phyloP scores from a whole-genome alignment of 2,329 filamentous ascomycete genomes.

The Paecilomyces dactylethromorphus region DNA sequence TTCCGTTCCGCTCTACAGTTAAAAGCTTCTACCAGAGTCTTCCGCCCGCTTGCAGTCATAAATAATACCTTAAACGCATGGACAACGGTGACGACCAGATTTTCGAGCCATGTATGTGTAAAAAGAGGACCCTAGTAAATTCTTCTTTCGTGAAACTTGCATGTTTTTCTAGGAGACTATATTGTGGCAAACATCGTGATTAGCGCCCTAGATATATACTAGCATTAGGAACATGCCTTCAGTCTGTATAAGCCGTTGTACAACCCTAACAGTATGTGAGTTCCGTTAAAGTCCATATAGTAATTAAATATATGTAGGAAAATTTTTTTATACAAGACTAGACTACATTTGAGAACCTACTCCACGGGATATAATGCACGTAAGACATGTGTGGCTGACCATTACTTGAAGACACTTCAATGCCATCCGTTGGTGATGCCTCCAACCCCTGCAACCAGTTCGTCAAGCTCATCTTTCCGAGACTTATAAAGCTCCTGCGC shows the following conservation, averaged over 20 bases:
- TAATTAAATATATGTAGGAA: background rate
- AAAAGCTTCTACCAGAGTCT: background rate
- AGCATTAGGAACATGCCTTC: background rate
- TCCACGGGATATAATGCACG: background rate
- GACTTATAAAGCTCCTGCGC: slow-evolving; percentile 79
- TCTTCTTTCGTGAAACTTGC: background rate
- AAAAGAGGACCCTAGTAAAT: background rate
- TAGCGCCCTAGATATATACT: too few species aligned
- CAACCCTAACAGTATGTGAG: background rate
- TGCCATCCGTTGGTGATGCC: slow-evolving; percentile 33
- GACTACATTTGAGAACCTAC: background rate
- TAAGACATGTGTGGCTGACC: background rate
- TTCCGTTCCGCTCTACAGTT: background rate
- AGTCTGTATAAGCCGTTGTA: background rate
- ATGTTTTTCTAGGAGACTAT: too few species aligned
- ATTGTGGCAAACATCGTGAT: too few species aligned
- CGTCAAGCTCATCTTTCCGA: slow-evolving; percentile 70
- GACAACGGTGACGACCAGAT: background rate
- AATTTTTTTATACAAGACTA: background rate
- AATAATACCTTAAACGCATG: background rate
- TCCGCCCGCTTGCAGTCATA: background rate
- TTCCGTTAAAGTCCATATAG: background rate
- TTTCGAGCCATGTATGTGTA: background rate
- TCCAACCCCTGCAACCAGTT: slow-evolving; percentile 38
- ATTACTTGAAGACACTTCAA: slow-evolving; percentile 10